Evolutionary conservation across 2,329 filamentous ascomycete genomes (phyloP).

Genomic region (Botrytis fragariae): DNA sequence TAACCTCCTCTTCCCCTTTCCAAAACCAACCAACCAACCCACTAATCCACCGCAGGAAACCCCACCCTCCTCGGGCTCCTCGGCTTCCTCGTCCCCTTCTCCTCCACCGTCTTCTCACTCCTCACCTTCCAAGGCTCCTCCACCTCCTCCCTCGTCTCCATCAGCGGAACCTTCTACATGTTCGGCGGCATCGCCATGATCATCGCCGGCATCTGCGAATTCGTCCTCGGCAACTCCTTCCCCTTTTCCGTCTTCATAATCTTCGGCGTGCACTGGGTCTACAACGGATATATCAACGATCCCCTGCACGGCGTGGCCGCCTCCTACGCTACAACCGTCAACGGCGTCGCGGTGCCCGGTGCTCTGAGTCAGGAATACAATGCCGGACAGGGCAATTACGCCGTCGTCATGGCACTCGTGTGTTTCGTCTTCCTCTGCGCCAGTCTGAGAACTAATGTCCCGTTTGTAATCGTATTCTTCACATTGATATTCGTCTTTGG

Average conservation of each 20-base stretch:
- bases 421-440: constrained; percentile 21
- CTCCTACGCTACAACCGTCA: constrained; percentile 46
- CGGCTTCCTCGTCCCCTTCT: constrained; percentile 24
- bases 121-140: constrained; percentile 23
- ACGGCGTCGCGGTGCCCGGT: background rate
- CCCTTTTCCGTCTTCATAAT: constrained; percentile 24
- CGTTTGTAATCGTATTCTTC: constrained; percentile 24
- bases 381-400: constrained; percentile 25
- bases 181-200: constrained; percentile 25
- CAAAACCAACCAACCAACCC: background rate
- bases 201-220: constrained; percentile 24
- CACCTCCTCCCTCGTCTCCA: constrained; percentile 11
- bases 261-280: constrained; percentile 22
- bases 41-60: background rate
- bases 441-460: constrained; percentile 22
- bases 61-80: constrained; percentile 17
- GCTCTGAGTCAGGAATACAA: constrained; percentile 20
- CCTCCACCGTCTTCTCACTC: constrained; percentile 19
- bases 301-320: constrained; percentile 67
- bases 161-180: constrained; percentile 20
- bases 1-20: too few species aligned
- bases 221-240: constrained; percentile 26
- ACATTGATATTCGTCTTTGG: constrained; percentile 20
- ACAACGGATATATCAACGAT: constrained; percentile 46
- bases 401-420: constrained; percentile 21